Percentiles rank a stretch among this genome's conserved stretches.
Evolutionary conservation across 2,329 filamentous ascomycete genomes (phyloP).

Genomic region (Talaromyces sp.): DNA sequence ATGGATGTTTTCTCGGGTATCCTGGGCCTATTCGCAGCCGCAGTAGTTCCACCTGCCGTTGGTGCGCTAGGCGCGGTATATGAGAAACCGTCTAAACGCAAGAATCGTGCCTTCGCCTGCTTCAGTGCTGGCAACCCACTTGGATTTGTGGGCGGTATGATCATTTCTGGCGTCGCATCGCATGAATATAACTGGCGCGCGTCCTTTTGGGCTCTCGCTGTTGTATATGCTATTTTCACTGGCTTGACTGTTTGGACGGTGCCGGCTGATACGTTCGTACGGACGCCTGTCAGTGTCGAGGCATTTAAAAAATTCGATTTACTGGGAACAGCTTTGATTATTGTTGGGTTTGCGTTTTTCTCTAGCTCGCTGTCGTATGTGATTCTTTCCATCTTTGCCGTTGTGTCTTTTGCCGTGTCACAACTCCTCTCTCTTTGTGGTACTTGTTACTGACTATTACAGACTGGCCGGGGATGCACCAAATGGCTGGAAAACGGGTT

Average conservation of each 20-base stretch:
- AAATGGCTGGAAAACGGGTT: conserved; percentile 64
- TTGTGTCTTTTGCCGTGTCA: neutral
- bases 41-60: conserved; percentile 65
- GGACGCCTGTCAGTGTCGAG: conserved; percentile 45
- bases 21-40: conserved; percentile 66
- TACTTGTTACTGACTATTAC: conserved; percentile 5
- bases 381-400: neutral
- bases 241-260: conserved; percentile 63
- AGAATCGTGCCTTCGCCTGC: conserved; percentile 67
- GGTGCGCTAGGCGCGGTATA: conserved; percentile 68
- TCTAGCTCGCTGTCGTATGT: conserved; percentile 62
- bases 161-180: conserved; percentile 65
- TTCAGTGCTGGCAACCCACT: conserved; percentile 62
- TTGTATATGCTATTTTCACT: conserved; percentile 65
- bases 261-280: conserved; percentile 57
- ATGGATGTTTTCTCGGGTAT: conserved; percentile 67
- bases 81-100: conserved; percentile 61
- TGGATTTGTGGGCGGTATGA: conserved; percentile 60
- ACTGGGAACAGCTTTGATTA: conserved; percentile 62
- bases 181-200: conserved; percentile 66
- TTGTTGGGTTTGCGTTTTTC: conserved; percentile 68
- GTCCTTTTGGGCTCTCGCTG: conserved; percentile 62
- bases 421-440: neutral
- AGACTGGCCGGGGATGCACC: conserved; percentile 57
- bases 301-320: conserved; percentile 63